These are phyloP conservation scores for Podospora pseudopauciseta DNA, from an alignment of 495 filamentous ascomycete species.

Conservation along the genomic window DNA sequence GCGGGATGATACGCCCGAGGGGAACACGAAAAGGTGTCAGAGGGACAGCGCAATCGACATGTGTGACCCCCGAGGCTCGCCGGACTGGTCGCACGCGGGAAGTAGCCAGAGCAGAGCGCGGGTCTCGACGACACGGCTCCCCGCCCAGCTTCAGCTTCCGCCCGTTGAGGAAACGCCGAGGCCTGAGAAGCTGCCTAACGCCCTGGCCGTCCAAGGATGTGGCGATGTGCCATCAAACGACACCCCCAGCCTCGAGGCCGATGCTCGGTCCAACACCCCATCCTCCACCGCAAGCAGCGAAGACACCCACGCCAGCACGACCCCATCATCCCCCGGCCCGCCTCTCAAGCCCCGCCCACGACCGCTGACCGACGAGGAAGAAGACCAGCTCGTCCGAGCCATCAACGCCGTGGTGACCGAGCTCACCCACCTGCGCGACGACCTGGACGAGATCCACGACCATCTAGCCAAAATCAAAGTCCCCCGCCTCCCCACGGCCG, in stretches of 20 bases:
- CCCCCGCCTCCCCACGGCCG: background rate
- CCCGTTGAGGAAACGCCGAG: background rate
- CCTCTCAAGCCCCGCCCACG: background rate
- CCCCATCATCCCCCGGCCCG: background rate
- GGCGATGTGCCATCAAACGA: background rate
- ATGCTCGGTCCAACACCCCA: background rate
- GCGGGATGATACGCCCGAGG: background rate
- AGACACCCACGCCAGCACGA: background rate
- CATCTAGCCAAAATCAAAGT: background rate
- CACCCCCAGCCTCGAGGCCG: background rate
- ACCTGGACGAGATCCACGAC: background rate
- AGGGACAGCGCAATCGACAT: conserved; percentile 13
- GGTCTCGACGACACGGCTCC: background rate
- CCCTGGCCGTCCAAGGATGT: background rate
- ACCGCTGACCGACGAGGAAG: background rate
- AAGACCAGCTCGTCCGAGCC: background rate
- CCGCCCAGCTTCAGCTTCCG: conserved; percentile 2
- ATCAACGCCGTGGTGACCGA: conserved; percentile 1
- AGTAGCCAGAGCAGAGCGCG: conserved; percentile 1
- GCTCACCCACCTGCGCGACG: conserved; percentile 1
- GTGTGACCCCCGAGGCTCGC: background rate
- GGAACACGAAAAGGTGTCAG: background rate
- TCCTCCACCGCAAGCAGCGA: background rate
- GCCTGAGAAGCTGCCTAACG: background rate
- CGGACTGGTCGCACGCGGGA: conserved; percentile 6